phyloP scores from a whole-genome alignment of 805 yeast species.

The Zygosaccharomyces kombuchaensis region DNA sequence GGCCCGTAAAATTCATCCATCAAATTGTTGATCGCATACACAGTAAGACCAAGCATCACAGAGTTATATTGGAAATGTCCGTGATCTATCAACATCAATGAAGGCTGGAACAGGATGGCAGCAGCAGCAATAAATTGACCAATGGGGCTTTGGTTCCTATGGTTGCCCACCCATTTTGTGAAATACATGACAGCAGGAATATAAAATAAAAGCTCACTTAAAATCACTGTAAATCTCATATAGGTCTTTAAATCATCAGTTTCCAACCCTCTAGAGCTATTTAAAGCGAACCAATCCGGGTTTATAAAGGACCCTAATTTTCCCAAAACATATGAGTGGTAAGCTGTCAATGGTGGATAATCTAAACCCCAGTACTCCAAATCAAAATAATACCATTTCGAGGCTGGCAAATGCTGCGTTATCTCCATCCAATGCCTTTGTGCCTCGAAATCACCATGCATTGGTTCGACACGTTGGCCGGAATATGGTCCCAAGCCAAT shows the following conservation, averaged over 20 bases:
- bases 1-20: slow-evolving; percentile 56
- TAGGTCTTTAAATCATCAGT: slow-evolving; percentile 56
- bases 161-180: slow-evolving; percentile 65
- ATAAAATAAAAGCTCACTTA: slow-evolving; percentile 69
- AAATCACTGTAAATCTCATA: slow-evolving; percentile 76
- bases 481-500: slow-evolving; percentile 87
- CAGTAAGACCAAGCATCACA: slow-evolving; percentile 86
- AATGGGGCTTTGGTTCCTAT: slow-evolving; percentile 53
- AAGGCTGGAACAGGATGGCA: slow-evolving; percentile 80
- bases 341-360: slow-evolving; percentile 96
- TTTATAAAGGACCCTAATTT: slow-evolving; percentile 61
- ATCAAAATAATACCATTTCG: slow-evolving; percentile 85
- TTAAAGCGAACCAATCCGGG: slow-evolving; percentile 71
- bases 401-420: slow-evolving; percentile 68
- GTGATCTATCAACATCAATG: slow-evolving; percentile 80
- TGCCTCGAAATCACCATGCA: slow-evolving; percentile 95
- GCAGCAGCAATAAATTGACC: slow-evolving; percentile 75
- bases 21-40: slow-evolving; percentile 62
- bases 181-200: slow-evolving; percentile 76
- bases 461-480: slow-evolving; percentile 67
- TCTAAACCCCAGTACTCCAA: slow-evolving; percentile 94
- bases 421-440: slow-evolving; percentile 98
- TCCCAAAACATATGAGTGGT: slow-evolving; percentile 80
- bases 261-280: slow-evolving; percentile 73
- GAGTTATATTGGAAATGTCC: slow-evolving; percentile 96